These are phyloP conservation scores for Rhododendron molle DNA, from an alignment of 148 eudicot genomes.

Conservation along the genomic window DNA sequence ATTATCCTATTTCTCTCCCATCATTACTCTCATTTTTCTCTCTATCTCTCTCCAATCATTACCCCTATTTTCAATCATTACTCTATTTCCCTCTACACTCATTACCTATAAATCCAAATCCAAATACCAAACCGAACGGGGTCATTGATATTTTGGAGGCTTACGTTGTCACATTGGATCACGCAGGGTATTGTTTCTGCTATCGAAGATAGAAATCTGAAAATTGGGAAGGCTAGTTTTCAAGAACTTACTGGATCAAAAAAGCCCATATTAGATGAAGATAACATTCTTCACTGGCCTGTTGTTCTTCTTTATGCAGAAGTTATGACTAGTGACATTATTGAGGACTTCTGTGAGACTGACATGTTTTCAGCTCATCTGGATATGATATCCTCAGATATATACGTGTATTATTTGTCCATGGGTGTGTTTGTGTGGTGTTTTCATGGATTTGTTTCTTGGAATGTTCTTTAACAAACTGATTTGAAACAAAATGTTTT, in stretches of 20 bases:
- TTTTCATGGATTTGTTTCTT: background rate
- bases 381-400: conserved; percentile 79
- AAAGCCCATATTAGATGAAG: conserved; percentile 69
- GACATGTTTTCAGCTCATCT: conserved; percentile 86
- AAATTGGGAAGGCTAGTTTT: conserved; percentile 70
- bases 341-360: conserved; percentile 95
- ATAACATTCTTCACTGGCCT: conserved; percentile 91
- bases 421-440: background rate
- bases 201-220: conserved; percentile 61
- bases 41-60: too few species aligned
- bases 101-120: too few species aligned
- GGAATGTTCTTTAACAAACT: background rate
- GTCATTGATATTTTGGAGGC: background rate
- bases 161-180: conserved; percentile 3
- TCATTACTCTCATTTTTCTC: too few species aligned
- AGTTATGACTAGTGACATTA: conserved; percentile 91
- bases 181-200: conserved; percentile 68
- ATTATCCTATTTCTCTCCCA: too few species aligned
- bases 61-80: too few species aligned
- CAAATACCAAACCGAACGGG: too few species aligned
- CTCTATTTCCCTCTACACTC: too few species aligned
- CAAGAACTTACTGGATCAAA: conserved; percentile 73
- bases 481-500: background rate
- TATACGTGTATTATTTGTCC: background rate
- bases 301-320: conserved; percentile 89